Conservation (phyloP, 1,139 yeast genomes). For the Geotrichum macrosporum region DNA sequence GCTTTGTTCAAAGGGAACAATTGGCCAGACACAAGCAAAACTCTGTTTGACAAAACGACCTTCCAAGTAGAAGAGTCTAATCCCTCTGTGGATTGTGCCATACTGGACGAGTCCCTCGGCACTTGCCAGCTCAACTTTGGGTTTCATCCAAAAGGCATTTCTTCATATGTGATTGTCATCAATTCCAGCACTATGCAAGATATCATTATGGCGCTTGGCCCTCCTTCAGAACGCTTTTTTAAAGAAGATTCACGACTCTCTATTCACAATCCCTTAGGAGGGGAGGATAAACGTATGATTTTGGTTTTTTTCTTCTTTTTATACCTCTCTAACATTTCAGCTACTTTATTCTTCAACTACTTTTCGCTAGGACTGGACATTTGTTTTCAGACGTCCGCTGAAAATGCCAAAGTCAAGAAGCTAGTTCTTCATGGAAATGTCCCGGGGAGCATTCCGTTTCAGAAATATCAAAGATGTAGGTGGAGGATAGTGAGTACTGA, state of each 20-base stretch:
- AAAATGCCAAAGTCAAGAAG: constrained; percentile 31
- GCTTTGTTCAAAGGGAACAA: constrained; percentile 33
- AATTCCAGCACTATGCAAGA: constrained; percentile 32
- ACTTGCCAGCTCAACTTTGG: constrained; percentile 22
- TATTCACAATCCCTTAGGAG: constrained; percentile 30
- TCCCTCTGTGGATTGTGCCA: too few species aligned
- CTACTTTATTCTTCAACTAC: constrained; percentile 34
- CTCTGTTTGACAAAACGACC: constrained; percentile 17
- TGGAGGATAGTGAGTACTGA: constrained; percentile 26
- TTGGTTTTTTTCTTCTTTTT: too few species aligned
- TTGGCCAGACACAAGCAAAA: constrained; percentile 30
- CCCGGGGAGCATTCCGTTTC: constrained; percentile 34
- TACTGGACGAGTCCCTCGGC: constrained; percentile 10
- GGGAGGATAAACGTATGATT: constrained; percentile 23
- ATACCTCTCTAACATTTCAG: constrained; percentile 1
- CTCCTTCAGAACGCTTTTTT: constrained; percentile 35
- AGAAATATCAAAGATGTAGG: constrained; percentile 34
- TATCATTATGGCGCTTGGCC: constrained; percentile 34
- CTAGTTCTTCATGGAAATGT: constrained; percentile 35
- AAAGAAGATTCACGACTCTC: constrained; percentile 33
- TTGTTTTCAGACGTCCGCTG: constrained; percentile 31
- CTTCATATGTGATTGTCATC: constrained; percentile 21
- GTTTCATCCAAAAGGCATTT: constrained; percentile 24
- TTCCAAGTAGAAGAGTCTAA: too few species aligned
- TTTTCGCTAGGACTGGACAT: constrained; percentile 34